Evolutionary conservation across 2,329 filamentous ascomycete genomes (phyloP).

Genomic region (Colletotrichum euphorbiae): DNA sequence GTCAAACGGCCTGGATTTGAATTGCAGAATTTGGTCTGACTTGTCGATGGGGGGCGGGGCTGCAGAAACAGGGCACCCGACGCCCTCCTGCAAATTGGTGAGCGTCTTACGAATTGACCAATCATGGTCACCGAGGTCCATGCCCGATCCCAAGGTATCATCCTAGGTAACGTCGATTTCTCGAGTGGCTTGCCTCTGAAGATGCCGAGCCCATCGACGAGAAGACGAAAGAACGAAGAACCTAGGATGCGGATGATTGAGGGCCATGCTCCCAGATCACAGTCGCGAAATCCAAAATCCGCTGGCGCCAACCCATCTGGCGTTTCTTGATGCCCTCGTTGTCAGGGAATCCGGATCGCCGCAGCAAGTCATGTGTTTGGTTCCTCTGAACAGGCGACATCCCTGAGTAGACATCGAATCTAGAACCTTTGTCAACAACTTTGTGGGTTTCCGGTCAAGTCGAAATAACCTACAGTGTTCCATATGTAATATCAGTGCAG

Average conservation of each 20-base stretch:
- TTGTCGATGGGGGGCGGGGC: not conserved
- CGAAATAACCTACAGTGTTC: conserved; percentile 30
- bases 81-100: not conserved
- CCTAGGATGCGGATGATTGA: no score
- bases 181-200: no score
- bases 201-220: not conserved
- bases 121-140: not conserved
- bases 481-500: conserved; percentile 19
- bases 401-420: not conserved
- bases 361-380: not conserved
- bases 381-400: not conserved
- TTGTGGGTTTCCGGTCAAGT: conserved; percentile 21
- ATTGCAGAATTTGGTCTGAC: no score
- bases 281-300: not conserved
- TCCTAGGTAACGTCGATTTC: no score
- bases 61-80: not conserved
- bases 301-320: not conserved
- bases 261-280: no score
- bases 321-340: no score
- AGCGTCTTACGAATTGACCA: conserved; percentile 11
- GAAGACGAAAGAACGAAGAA: not conserved
- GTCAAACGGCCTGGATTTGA: not conserved
- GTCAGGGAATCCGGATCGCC: no score
- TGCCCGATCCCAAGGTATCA: not conserved
- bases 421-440: conserved; percentile 4